These are phyloP conservation scores for Toxoplasma gondii DNA, from an alignment of 169 alveolate genomes.

Conservation along the genomic window DNA sequence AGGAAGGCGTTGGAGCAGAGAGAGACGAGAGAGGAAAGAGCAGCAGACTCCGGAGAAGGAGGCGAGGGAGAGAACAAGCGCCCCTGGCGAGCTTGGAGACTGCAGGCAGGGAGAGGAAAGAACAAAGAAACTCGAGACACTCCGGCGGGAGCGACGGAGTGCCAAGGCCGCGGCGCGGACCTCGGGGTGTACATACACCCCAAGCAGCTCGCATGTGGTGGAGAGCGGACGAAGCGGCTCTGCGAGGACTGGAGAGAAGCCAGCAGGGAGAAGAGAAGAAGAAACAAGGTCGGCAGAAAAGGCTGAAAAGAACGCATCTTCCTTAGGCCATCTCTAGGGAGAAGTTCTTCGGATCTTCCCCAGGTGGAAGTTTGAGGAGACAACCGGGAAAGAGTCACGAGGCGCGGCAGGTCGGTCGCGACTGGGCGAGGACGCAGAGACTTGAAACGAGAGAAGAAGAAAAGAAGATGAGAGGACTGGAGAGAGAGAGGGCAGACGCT, in stretches of 20 bases:
- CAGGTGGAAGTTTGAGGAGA: background rate
- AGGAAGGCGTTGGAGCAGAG: background rate
- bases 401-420: background rate
- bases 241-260: background rate
- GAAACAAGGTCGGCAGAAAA: background rate
- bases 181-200: background rate
- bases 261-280: background rate
- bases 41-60: background rate
- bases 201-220: background rate
- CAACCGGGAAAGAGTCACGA: background rate
- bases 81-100: too few relatives aligned
- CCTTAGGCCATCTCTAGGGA: too few relatives aligned
- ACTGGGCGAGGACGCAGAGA: background rate
- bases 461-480: background rate
- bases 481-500: too few relatives aligned
- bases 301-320: background rate
- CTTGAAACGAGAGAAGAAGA: background rate
- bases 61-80: background rate
- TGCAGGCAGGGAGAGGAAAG: background rate
- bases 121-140: background rate
- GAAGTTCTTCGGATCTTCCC: too few relatives aligned
- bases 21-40: background rate
- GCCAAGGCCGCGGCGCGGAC: background rate
- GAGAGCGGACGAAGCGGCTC: background rate
- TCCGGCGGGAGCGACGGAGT: background rate